phyloP scores from a whole-genome alignment of 2,329 filamentous ascomycete species.

The Diaporthe vaccinii region DNA sequence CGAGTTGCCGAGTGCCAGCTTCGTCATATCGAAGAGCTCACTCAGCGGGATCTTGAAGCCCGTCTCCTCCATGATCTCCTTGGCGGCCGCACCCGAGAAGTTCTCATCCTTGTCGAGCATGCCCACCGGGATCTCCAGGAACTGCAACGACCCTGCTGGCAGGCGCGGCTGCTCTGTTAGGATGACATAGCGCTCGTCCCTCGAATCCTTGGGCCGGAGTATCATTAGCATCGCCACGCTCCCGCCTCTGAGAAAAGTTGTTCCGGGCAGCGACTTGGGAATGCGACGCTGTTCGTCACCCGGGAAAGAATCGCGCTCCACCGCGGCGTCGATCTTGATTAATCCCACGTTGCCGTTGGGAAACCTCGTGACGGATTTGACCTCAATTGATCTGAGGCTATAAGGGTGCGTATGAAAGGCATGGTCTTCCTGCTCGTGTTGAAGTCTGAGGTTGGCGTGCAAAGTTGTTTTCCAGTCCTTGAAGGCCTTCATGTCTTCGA shows the following conservation, averaged over 20 bases:
- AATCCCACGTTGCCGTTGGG: constrained; percentile 64
- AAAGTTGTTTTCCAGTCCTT: constrained; percentile 65
- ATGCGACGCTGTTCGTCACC: not conserved
- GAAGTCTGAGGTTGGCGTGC: constrained; percentile 60
- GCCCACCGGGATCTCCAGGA: constrained; percentile 72
- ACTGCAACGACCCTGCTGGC: constrained; percentile 65
- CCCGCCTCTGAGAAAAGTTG: constrained; percentile 70
- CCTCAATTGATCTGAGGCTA: constrained; percentile 60
- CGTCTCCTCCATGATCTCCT: constrained; percentile 72
- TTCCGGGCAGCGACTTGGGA: constrained; percentile 59
- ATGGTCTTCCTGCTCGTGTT: constrained; percentile 55
- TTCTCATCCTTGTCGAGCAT: constrained; percentile 71
- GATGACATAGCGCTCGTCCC: constrained; percentile 67
- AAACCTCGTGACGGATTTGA: constrained; percentile 70
- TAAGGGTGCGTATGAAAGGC: constrained; percentile 69
- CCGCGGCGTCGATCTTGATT: constrained; percentile 64
- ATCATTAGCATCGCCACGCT: constrained; percentile 72
- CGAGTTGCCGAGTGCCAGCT: constrained; percentile 55
- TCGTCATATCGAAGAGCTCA: constrained; percentile 64
- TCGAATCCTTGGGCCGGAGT: constrained; percentile 65
- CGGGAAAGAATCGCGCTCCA: constrained; percentile 45
- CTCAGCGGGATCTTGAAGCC: constrained; percentile 64
- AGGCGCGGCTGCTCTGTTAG: constrained; percentile 72
- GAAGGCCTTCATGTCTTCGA: not conserved
- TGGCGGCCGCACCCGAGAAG: constrained; percentile 70